Evolutionary conservation across 495 filamentous ascomycete species (phyloP), one percentile per base, ranked within the genome.

Genomic region (Podospora didyma): DNA sequence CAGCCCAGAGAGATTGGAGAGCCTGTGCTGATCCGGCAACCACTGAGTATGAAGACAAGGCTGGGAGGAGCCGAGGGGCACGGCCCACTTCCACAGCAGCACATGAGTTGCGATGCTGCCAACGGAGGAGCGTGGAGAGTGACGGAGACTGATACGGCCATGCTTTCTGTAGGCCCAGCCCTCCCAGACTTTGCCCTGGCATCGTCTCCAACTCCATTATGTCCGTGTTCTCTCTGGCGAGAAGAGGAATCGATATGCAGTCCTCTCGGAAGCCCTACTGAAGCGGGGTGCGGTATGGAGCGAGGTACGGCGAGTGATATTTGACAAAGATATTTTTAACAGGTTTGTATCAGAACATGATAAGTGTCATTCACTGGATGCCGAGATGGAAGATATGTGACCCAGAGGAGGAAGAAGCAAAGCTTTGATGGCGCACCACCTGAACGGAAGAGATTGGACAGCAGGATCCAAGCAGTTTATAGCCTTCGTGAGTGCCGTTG

Each of bases 1-100:
- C 59, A 37, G 51, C 39, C 47, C 60, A 53, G 7, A 78, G 62
- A 2, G 37, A 37, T 10, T 53, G 26, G 37, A 76, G 60, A 17
- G 69, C 69, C 42, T 66, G 51, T 21, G 42, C 51, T 28, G 70
- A 59, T 31, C 67, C 72, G 17, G 59, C 51, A 31, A 52, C 48
- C 28, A 69, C 66, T 3, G 66, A 69, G 49, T 70, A 62, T 7
- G 52, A 48, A 35, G 17, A 31, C 20, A 34, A 31, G 21, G 7
- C n/a, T 21, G 21, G 9, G 26, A 9, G 9, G 4, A 31, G 26
- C 9, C 39, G 39, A 14, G 39, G n/a, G 12, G 34, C 34, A 37
- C 12, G 7, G 5, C n/a, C 39, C 14, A 42, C 5, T 5, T 7
- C 12, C 4, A 7, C 39, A 17, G 5, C 39, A 17, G 39, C 12